Percentiles rank a stretch among this genome's conserved stretches.
Evolutionary conservation across 1,139 yeast species (phyloP).

Genomic region (Saccharomycopsis phalli): DNA sequence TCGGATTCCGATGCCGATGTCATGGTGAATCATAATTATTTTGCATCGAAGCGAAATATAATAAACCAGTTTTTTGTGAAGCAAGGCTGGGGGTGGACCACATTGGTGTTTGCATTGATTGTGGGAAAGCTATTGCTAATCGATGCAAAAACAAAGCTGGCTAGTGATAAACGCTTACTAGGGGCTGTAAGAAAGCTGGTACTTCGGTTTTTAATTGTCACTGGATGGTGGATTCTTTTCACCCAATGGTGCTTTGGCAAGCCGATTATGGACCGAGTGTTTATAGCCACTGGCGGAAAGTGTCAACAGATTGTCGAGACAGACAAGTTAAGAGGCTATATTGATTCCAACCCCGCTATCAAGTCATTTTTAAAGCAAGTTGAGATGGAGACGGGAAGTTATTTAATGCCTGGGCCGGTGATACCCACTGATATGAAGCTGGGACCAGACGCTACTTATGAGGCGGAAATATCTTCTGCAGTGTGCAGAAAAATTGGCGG

Average conservation of each 20-base stretch:
- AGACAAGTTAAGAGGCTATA: constrained; percentile 10
- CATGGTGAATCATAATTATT: constrained; percentile 41
- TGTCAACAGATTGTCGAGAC: constrained; percentile 33
- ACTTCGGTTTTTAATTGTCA: constrained; percentile 32
- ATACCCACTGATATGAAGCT: constrained; percentile 4
- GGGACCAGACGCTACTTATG: background rate
- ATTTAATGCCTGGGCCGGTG: constrained; percentile 15
- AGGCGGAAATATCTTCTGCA: constrained; percentile 30
- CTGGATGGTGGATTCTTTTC: constrained; percentile 74
- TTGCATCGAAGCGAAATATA: constrained; percentile 54
- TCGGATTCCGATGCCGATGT: constrained; percentile 15
- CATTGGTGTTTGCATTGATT: constrained; percentile 33
- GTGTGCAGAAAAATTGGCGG: constrained; percentile 60
- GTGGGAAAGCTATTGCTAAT: constrained; percentile 19
- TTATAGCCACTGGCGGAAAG: constrained; percentile 72
- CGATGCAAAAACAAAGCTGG: background rate
- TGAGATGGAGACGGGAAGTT: constrained; percentile 14
- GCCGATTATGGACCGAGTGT: constrained; percentile 85
- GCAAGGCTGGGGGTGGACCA: constrained; percentile 92
- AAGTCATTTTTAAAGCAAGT: constrained; percentile 5
- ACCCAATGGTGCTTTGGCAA: constrained; percentile 84
- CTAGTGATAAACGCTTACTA: background rate
- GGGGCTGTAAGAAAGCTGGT: too few species aligned
- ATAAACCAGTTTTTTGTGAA: constrained; percentile 73
- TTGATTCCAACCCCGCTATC: constrained; percentile 11